Evolutionary conservation across 345 rosid species (phyloP), one percentile per base, ranked within the genome.

Genomic region (Nephelium lappaceum): DNA sequence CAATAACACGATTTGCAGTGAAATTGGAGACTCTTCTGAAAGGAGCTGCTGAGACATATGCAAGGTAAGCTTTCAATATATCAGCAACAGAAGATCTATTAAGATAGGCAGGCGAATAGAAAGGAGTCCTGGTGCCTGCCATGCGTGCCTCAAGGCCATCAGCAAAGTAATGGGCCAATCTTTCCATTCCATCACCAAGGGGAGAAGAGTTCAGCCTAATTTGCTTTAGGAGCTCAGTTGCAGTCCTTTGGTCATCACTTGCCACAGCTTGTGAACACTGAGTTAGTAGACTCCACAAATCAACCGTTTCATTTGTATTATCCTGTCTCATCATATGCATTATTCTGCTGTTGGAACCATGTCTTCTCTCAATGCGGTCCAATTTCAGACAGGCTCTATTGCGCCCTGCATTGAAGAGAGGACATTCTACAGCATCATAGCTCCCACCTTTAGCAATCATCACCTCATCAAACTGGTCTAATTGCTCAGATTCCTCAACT

Each of bases 391-490:
- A 19, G 11, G 60, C 58, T 25, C 25, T 21, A 19, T 36, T 61
- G 19, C 24, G 38, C 3, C 4, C n/a, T 0, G 55, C 31, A 38
- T 66, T 64, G 11, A 53, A 23, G 25, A 42, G 74, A 41, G 39
- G 15, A 62, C 73, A 27, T 21, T 0, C 19, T 3, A 55, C 68
- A 3, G 47, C 25, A 7, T 67, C 31, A 18, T 76, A 70, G n/a
- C 67, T 69, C 62, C 72, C 85, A 31, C 73, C 79, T 12, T 47
- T 78, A 72, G 86, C 81, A 23, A 89, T 80, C 81, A 88, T 71
- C 10, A 86, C 80, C 23, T 84, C 78, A 38, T 88, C 92, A 45
- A 83, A 85, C 88, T 88, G 72, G 64, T 87, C 84, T 10, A 85
- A 58, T n/a, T 79, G 84, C 38, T 85, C 88, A 2, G 89, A 55